phyloP scores from a whole-genome alignment of 345 rosid species.

The Capsella bursapastoris region DNA sequence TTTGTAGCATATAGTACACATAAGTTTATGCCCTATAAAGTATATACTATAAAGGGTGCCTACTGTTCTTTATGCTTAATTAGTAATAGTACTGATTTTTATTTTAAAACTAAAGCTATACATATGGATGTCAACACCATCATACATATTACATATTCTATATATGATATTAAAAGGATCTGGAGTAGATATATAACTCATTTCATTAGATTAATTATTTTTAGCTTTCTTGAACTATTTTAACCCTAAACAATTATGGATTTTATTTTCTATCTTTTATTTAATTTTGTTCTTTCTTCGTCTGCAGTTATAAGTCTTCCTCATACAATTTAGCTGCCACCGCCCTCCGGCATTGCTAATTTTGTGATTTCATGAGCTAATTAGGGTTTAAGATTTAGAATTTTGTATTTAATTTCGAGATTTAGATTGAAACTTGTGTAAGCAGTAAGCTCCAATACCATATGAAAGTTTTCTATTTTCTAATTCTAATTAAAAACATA shows the following conservation, averaged over 20 bases:
- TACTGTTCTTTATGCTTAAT: constrained; percentile 34
- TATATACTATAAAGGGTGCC: constrained; percentile 33
- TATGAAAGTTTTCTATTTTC: too few species aligned
- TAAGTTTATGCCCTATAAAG: constrained; percentile 18
- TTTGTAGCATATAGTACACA: not conserved
- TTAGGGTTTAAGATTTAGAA: too few species aligned
- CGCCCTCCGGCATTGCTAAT: too few species aligned
- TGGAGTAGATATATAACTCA: not conserved
- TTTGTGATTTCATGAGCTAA: too few species aligned
- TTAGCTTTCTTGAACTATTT: not conserved
- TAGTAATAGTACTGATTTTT: constrained; percentile 5
- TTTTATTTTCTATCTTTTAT: not conserved
- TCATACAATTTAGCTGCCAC: not conserved
- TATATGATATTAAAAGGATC: not conserved
- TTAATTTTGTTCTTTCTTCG: not conserved
- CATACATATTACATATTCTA: constrained; percentile 3
- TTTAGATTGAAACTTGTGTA: too few species aligned
- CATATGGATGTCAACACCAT: constrained; percentile 28
- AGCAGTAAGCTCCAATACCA: too few species aligned
- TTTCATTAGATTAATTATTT: not conserved
- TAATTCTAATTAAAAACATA: too few species aligned
- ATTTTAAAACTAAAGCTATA: constrained; percentile 23
- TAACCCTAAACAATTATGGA: not conserved
- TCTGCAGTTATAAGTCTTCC: not conserved
- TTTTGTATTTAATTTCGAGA: too few species aligned